Evolutionary conservation across 495 filamentous ascomycete species (phyloP).

Genomic region (Aspergillus steynii): DNA sequence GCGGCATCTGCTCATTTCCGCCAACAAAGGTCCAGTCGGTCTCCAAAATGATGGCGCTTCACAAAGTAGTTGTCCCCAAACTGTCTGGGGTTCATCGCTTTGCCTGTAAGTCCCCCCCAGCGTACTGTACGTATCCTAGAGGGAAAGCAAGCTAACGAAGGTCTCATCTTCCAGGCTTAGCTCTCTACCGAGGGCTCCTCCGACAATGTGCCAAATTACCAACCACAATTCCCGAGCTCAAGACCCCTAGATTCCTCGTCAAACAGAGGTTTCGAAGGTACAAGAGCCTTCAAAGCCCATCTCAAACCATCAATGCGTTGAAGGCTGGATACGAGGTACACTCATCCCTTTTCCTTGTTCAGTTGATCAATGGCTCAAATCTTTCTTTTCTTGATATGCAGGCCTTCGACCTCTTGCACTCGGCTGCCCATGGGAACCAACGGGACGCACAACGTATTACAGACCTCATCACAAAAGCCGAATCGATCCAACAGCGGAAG

Average conservation of each 20-base stretch:
- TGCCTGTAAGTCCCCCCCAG: conserved; percentile 55
- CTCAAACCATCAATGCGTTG: conserved; percentile 54
- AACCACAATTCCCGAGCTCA: conserved; percentile 39
- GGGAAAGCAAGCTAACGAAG: conserved; percentile 13
- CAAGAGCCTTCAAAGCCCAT: conserved; percentile 51
- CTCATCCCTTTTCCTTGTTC: neutral
- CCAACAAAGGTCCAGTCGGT: neutral
- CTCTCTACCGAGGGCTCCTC: conserved; percentile 72
- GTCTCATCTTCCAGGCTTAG: conserved; percentile 52
- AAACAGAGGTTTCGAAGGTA: conserved; percentile 61
- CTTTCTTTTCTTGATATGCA: conserved; percentile 13
- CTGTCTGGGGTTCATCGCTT: conserved; percentile 55
- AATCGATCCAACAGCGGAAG: conserved; percentile 20
- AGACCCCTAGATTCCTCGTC: conserved; percentile 44
- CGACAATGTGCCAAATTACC: conserved; percentile 55
- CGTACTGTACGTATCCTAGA: neutral
- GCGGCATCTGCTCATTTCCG: neutral
- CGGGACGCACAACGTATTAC: conserved; percentile 24
- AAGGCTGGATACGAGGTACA: conserved; percentile 67
- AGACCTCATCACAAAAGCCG: conserved; percentile 24
- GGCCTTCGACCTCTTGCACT: conserved; percentile 42
- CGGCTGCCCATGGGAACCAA: conserved; percentile 35
- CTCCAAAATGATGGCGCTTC: conserved; percentile 10
- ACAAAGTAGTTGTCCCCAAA: conserved; percentile 45
- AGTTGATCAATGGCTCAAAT: conserved; percentile 20